Conservation (phyloP, 208 protist species). For the Borovskyia barvae region DNA sequence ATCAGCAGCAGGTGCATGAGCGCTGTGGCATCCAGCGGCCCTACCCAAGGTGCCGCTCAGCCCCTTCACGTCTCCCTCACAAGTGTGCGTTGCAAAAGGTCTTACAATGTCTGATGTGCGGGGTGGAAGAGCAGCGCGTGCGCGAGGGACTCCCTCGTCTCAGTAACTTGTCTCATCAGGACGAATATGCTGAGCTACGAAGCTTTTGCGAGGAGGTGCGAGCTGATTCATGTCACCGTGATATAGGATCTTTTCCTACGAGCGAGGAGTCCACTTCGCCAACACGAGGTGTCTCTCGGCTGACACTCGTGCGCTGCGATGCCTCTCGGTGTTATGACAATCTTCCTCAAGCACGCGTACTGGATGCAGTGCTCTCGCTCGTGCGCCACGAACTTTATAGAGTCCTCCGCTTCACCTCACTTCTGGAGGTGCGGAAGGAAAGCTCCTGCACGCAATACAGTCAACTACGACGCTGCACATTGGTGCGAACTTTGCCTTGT, state of each 20-base stretch:
- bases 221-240: too few relatives aligned
- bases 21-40: too few relatives aligned
- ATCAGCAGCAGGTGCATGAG: too few relatives aligned
- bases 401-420: slow-evolving; percentile 19
- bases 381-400: slow-evolving; percentile 52
- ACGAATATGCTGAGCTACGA: slow-evolving; percentile 70
- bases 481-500: slow-evolving; percentile 21
- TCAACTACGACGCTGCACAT: slow-evolving; percentile 15
- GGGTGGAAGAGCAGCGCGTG: slow-evolving; percentile 39
- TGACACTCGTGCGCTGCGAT: slow-evolving; percentile 44
- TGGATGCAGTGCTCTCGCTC: slow-evolving; percentile 31
- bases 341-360: slow-evolving; percentile 57
- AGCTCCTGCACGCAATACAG: too few relatives aligned
- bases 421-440: too few relatives aligned
- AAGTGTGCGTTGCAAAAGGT: slow-evolving; percentile 30
- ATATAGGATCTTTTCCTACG: neutral
- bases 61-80: slow-evolving; percentile 14
- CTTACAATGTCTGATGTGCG: slow-evolving; percentile 54
- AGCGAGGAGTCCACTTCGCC: neutral
- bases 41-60: too few relatives aligned
- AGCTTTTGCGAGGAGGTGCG: slow-evolving; percentile 43
- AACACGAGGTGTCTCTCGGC: neutral
- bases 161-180: slow-evolving; percentile 43
- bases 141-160: slow-evolving; percentile 18
- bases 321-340: slow-evolving; percentile 67